phyloP scores from a whole-genome alignment of 208 protist genomes.

The Leishmania mexicana region DNA sequence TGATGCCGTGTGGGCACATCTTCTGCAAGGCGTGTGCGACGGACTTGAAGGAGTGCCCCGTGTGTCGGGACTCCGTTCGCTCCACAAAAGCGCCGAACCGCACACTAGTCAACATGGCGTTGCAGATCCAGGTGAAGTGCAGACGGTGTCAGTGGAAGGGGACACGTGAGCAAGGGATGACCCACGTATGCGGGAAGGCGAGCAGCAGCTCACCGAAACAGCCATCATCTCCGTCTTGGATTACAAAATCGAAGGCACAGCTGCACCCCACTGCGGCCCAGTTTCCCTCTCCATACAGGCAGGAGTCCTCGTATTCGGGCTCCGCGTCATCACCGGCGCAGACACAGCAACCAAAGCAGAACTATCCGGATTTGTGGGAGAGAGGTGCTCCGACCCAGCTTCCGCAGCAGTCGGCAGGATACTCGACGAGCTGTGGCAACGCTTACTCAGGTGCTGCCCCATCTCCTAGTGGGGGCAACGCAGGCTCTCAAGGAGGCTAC shows the following conservation, averaged over 20 bases:
- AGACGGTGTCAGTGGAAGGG: constrained; percentile 65
- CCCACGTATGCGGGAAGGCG: constrained; percentile 24
- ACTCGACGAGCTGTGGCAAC: not conserved
- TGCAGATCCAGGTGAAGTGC: constrained; percentile 59
- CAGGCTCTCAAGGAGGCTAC: not conserved
- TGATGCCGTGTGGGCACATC: constrained; percentile 49
- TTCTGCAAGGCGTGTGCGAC: constrained; percentile 64
- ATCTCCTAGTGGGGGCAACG: not conserved
- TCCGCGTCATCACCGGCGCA: not conserved
- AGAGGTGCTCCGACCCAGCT: constrained; percentile 14
- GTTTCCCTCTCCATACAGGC: constrained; percentile 12
- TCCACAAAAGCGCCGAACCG: constrained; percentile 53
- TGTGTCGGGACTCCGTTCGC: constrained; percentile 53
- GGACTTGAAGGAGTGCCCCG: constrained; percentile 47
- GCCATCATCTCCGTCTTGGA: not conserved
- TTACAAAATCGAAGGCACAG: not conserved
- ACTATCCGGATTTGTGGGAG: constrained; percentile 13
- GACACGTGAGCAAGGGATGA: constrained; percentile 45
- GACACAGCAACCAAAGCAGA: not conserved
- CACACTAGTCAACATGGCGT: constrained; percentile 71
- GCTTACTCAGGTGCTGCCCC: constrained; percentile 13
- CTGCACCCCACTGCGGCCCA: constrained; percentile 9
- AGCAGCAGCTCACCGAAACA: not conserved
- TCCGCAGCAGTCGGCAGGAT: not conserved
- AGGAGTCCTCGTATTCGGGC: not conserved